phyloP scores from a whole-genome alignment of 768 basidiomycete genomes.

The Trametopsis cervina region DNA sequence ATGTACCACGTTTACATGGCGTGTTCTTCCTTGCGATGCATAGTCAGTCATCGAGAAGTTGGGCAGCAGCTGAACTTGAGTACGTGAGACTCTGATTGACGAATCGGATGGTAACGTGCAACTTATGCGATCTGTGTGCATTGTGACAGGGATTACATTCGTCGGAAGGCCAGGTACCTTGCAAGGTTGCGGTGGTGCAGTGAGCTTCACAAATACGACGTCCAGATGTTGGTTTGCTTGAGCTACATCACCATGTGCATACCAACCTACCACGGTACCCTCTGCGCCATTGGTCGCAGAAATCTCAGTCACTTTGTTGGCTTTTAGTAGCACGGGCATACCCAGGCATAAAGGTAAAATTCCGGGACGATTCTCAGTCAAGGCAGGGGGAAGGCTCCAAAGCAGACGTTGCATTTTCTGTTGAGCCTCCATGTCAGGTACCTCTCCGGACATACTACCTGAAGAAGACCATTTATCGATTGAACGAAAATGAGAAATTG shows the following conservation, averaged over 20 bases:
- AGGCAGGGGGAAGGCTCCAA: too few relatives aligned
- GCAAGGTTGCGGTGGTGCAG: too few relatives aligned
- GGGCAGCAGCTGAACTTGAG: conserved; percentile 14
- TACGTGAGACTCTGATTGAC: background rate
- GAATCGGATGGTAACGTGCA: conserved; percentile 8
- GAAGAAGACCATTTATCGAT: too few relatives aligned
- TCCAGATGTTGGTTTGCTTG: too few relatives aligned
- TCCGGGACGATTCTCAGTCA: conserved; percentile 15
- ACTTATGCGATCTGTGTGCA: background rate
- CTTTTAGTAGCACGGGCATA: conserved; percentile 19
- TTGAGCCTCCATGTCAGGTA: too few relatives aligned
- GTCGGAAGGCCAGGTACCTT: conserved; percentile 12
- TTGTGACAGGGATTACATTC: conserved; percentile 17
- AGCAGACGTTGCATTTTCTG: too few relatives aligned
- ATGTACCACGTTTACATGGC: conserved; percentile 14
- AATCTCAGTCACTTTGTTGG: too few relatives aligned
- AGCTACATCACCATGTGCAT: background rate
- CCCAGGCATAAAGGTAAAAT: conserved; percentile 15
- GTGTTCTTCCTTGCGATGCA: conserved; percentile 16
- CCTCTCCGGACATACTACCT: too few relatives aligned
- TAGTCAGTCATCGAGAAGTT: conserved; percentile 22
- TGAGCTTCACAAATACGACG: too few relatives aligned
- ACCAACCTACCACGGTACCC: conserved; percentile 13
- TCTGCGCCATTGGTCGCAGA: too few relatives aligned
- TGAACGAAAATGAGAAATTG: too few relatives aligned